phyloP scores from a whole-genome alignment of 192 early-diverging fungal species.

The Podila clonocystis region DNA sequence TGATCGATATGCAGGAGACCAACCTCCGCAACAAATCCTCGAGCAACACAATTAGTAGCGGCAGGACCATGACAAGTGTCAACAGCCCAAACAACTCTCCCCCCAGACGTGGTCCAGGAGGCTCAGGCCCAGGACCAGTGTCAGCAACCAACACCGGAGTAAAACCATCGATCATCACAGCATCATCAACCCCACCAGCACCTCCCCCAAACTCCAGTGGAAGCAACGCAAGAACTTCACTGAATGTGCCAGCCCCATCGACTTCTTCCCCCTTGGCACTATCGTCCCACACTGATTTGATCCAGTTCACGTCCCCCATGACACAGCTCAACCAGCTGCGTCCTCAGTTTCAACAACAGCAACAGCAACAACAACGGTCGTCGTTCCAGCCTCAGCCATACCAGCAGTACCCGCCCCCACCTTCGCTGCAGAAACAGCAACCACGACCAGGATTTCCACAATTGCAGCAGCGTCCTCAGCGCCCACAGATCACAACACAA shows the following conservation, averaged over 20 bases:
- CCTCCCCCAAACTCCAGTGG: background rate
- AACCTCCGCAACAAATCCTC: background rate
- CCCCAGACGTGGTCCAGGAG: too few relatives aligned
- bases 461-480: background rate
- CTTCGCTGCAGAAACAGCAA: background rate
- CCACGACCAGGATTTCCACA: background rate
- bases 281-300: background rate
- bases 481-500: background rate
- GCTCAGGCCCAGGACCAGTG: too few relatives aligned
- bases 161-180: background rate
- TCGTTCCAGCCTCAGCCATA: background rate
- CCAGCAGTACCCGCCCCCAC: background rate
- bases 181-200: background rate
- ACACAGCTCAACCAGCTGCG: background rate
- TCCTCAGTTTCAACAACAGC: background rate
- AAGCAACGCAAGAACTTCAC: background rate
- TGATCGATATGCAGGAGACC: background rate
- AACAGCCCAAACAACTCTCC: background rate
- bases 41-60: background rate
- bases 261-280: background rate
- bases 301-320: background rate
- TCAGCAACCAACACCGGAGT: too few relatives aligned
- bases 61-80: background rate
- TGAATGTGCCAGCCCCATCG: background rate
- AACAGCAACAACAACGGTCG: slow-evolving; percentile 1